These are phyloP conservation scores for Plantago ovata DNA, from an alignment of 257 asterid genomes.

Conservation along the genomic window DNA sequence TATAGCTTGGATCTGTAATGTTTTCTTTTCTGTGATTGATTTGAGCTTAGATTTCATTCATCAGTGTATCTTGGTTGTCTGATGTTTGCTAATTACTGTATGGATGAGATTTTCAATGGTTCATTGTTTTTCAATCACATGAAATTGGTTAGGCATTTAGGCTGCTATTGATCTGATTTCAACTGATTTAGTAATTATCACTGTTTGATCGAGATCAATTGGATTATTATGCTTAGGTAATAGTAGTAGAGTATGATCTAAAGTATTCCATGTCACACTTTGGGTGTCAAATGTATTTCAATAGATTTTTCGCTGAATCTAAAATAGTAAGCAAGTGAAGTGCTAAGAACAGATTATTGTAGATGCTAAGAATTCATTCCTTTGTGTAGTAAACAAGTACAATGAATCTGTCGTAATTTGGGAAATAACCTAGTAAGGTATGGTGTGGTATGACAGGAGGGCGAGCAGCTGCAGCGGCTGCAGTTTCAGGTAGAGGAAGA, in stretches of 20 bases:
- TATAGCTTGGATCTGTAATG: background rate
- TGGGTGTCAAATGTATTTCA: background rate
- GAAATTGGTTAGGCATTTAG: too few relatives aligned
- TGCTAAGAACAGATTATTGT: background rate
- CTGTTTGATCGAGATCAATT: background rate
- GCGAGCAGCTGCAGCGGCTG: constrained; percentile 71
- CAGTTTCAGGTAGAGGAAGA: constrained; percentile 65
- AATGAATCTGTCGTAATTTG: too few relatives aligned
- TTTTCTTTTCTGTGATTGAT: background rate
- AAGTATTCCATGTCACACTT: background rate
- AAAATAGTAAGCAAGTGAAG: background rate
- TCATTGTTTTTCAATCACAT: too few relatives aligned
- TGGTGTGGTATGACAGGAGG: constrained; percentile 45
- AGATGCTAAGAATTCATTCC: background rate
- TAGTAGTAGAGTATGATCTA: too few relatives aligned
- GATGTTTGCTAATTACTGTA: too few relatives aligned
- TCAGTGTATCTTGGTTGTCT: too few relatives aligned
- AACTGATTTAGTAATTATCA: background rate
- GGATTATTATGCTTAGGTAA: too few relatives aligned
- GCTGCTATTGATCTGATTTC: too few relatives aligned
- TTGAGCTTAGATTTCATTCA: too few relatives aligned
- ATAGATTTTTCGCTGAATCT: background rate
- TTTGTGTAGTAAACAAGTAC: too few relatives aligned
- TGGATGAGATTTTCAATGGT: too few relatives aligned
- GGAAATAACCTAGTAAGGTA: background rate